Base-by-base conservation (phyloP, 805 yeast species). In the Lachancea cidri region DNA sequence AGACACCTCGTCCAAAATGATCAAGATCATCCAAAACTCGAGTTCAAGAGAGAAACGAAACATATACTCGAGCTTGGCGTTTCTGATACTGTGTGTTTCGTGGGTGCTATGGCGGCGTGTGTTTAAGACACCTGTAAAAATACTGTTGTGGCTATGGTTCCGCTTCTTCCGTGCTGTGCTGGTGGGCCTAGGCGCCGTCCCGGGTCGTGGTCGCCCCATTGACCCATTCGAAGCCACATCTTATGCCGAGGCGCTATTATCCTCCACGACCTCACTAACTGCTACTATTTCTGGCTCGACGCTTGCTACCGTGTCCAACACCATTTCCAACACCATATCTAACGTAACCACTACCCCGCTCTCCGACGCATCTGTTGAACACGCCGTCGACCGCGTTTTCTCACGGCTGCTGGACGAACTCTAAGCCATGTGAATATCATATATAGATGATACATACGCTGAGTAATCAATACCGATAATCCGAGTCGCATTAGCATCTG, bases 31-130 rank as follows among this genome's bases (percentile, higher is more conserved):
- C 11, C 59, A 62, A 38, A 54, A 49, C 29, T 52, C 65, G 5
- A 59, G 65, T 2, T 49, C 55, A 19, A 57, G 57, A 36, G 68
- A 63, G 42, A 59, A 58, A 37, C 55, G 63, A 42, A 58, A 58
- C 39, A 64, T 63, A 3, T 63, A 62, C 38, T 15, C 55, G 1
- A 47, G 66, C 0, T 43, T 63, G 1, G 57, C 54, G 2, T 61
- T 63, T 31, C 44, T 63, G 27, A 36, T 38, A 8, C 16, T 48
- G 8, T 61, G 65, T 39, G 47, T 62, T 2, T 38, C 54, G 1
- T 63, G 65, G 66, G 62, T 63, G 3, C 39, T 63, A 4, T 63
- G 66, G 66, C 47, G 65, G 27, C 57, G 68, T 34, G 48, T 63
- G 4, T 54, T 63, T 42, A 60, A 54, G 38, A 38, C 54, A 15